phyloP scores from a whole-genome alignment of 1,284 basidiomycete genomes.

The Peniophora sp. region DNA sequence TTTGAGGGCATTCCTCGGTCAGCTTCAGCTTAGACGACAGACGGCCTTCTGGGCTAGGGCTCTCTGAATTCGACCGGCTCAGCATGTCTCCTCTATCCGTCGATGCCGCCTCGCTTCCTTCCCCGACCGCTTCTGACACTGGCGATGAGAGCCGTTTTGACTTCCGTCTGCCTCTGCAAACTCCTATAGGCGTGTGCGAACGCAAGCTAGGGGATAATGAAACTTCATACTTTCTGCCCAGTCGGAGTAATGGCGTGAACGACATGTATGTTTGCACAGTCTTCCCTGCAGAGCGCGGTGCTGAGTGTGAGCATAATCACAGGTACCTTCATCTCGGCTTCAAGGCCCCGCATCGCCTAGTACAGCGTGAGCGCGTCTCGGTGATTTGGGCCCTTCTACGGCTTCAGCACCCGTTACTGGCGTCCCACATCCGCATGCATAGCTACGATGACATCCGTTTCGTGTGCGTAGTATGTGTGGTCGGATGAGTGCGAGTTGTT shows the following conservation, averaged over 20 bases:
- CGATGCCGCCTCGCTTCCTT: background rate
- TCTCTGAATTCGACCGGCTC: no score
- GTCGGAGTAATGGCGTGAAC: conserved; percentile 67
- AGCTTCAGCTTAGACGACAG: no score
- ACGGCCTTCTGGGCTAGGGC: no score
- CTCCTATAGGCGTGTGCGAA: conserved; percentile 20
- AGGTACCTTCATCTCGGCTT: conserved; percentile 71
- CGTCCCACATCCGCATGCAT: conserved; percentile 49
- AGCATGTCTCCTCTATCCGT: background rate
- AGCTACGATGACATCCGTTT: conserved; percentile 60
- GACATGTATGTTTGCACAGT: conserved; percentile 57
- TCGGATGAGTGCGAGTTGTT: background rate
- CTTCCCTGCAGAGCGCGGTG: background rate
- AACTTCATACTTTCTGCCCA: conserved; percentile 66
- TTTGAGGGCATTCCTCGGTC: no score
- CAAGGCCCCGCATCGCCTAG: conserved; percentile 32
- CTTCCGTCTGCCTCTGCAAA: background rate
- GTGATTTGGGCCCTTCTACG: conserved; percentile 65
- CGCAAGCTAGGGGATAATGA: conserved; percentile 57
- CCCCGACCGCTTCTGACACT: background rate
- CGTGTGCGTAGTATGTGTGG: conserved; percentile 29
- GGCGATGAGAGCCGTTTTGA: background rate
- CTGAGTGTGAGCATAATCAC: conserved; percentile 1
- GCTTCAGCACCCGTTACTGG: conserved; percentile 60
- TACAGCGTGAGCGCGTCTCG: conserved; percentile 40